Evolutionary conservation across 805 yeast genomes (phyloP).

Genomic region (Isabelozyma gotoi): DNA sequence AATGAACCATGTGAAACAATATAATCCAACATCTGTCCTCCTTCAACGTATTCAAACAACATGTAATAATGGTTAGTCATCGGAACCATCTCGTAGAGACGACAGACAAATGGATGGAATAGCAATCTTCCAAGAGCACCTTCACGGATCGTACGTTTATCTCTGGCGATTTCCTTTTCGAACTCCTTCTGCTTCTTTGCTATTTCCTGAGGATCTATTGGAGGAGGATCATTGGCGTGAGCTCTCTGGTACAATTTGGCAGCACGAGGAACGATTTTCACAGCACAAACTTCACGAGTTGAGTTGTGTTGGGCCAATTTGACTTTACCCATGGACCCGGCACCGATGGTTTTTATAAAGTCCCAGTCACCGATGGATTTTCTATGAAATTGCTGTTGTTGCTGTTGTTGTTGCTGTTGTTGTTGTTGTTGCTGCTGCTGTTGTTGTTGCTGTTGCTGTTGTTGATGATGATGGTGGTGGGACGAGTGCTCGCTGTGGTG

Average conservation of each 20-base stretch:
- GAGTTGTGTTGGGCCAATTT: conserved; percentile 85
- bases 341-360: conserved; percentile 90
- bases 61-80: conserved; percentile 97
- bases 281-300: conserved; percentile 84
- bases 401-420: conserved; percentile 9
- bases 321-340: conserved; percentile 99
- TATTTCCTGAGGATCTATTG: conserved; percentile 56
- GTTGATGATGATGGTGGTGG: conserved; percentile 6
- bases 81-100: conserved; percentile 88
- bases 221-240: conserved; percentile 68
- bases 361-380: conserved; percentile 96
- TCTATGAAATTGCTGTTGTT: conserved; percentile 64
- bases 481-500: conserved; percentile 4
- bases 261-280: conserved; percentile 90
- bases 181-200: conserved; percentile 65
- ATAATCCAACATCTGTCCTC: conserved; percentile 96
- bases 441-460: conserved; percentile 8
- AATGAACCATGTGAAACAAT: conserved; percentile 94
- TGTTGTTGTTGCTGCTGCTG: conserved; percentile 33
- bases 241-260: conserved; percentile 72
- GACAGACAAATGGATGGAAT: conserved; percentile 89
- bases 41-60: conserved; percentile 94
- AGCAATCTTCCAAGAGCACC: conserved; percentile 90
- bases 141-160: conserved; percentile 89
- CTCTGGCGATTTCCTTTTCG: conserved; percentile 85